phyloP scores from a whole-genome alignment of 2,329 filamentous ascomycete species.

The Apiospora aurea region DNA sequence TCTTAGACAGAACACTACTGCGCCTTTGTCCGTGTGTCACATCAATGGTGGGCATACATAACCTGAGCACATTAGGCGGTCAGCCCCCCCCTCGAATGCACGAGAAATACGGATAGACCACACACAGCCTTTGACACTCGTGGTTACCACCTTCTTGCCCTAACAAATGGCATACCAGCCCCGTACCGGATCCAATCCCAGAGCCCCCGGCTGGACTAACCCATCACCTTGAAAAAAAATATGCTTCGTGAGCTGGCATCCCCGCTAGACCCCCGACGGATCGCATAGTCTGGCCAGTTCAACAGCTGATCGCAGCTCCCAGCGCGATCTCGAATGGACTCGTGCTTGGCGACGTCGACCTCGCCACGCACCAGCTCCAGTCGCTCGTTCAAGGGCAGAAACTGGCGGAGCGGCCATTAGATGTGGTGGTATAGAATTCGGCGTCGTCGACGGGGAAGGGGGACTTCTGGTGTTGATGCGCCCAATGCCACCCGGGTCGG shows the following conservation, averaged over 20 bases:
- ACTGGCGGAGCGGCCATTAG: not conserved
- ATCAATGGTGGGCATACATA: not conserved
- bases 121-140: too few species aligned
- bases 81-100: not conserved
- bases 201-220: not conserved
- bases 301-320: not conserved
- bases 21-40: constrained; percentile 1
- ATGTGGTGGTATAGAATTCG: not conserved
- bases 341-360: not conserved
- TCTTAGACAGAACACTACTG: constrained; percentile 3
- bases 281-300: not conserved
- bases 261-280: not conserved
- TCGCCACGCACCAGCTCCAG: not conserved
- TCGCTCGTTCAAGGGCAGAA: not conserved
- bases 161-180: not conserved
- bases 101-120: not conserved
- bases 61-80: not conserved
- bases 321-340: not conserved
- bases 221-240: not conserved
- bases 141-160: not conserved
- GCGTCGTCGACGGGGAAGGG: not conserved
- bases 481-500: not conserved
- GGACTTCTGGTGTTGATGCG: not conserved
- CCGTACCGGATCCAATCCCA: not conserved
- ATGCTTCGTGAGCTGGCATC: not conserved